Base-by-base conservation (phyloP, 2,329 filamentous ascomycete species). In the Epichloe gansuensis region DNA sequence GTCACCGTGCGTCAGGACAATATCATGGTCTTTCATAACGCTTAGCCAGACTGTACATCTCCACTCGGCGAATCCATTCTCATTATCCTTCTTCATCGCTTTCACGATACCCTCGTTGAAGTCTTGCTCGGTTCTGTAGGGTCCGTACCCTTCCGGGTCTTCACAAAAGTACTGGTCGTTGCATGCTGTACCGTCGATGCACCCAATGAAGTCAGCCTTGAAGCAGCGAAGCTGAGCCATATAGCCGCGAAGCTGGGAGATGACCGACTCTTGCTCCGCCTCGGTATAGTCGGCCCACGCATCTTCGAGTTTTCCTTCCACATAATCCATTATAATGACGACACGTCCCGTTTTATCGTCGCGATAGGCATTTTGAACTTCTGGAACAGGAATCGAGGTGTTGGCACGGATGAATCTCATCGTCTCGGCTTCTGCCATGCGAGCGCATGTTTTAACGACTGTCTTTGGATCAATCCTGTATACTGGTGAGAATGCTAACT, bases 1-100 rank as follows among this genome's bases (percentile, higher is more conserved):
- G 60, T 77, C 73, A 3, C 68, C 68, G 62, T 76, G 72, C 5
- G 72, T 75, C 56, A 76, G 72, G 2, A 68, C 62, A 41, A 61
- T 56, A 13, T 49, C 25, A 52, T 63, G 54, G 35, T 48, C 55
- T 34, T 52, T 55, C 52, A 59, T 59, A 21, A 57, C 43, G 25
- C 37, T 51, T 25, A 46, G 35, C 57, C 54, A 58, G 41, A 57
- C 54, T 31, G 48, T 50, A 31, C 52, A 59, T 31, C 49, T 51
- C 48, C 52, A 52, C 23, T 55, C 52, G 7, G 21, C 17, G 46
- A 54, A 56, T 6, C 44, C 48, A 38, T 49, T 12, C 4, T 46
- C 42, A 1, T 49, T 38, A 5, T 55, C 48, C 25, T 43, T 52
- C 50, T 52, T 55, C 57, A 60, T 54, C n/a, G 55, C 54, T 8